Base-by-base conservation (phyloP, 2,329 filamentous ascomycete species). In the Aureobasidium sp. region DNA sequence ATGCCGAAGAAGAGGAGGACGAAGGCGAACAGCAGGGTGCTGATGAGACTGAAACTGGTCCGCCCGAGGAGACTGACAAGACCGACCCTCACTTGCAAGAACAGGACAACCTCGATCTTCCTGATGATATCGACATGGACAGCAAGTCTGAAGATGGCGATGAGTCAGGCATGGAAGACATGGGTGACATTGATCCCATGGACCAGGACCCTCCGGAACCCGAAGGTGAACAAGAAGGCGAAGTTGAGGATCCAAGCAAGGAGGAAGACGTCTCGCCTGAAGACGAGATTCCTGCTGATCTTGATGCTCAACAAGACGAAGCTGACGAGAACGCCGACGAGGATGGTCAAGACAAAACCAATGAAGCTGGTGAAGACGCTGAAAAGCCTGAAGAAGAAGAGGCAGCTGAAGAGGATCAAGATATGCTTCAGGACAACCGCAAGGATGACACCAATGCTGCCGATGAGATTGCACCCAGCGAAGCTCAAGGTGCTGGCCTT, bases 71-170 rank as follows among this genome's bases (percentile, higher is more conserved):
- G 59, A 78, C 78, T 59, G 85, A 89, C 71, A 80, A 84, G 64
- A 82, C 84, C 64, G 87, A 90, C 72, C 87, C 91, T 57, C 87
- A 93, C 69, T 84, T 90, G 1, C 84, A 93, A 67, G 88, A 96
- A 71, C 87, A 91, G 68, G 87, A 96, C 64, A 86, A 87, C 2
- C 79, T 96, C 64, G 91, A 92, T 50, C 79, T 96, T 26, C 92
- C 92, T 0, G 92, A 96, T 46, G 90, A 96, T 66, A 88, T 97
- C 81, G 87, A 95, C 63, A 82, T 94, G 61, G 88, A 93, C 66
- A 82, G 84, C 36, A 79, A 83, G 53, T 70, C 76, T 9, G 67
- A 69, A 20, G 81, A 81, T 2, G 76, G 74, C 12, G 76, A 78
- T 51, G 75, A 71, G 34, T 65, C 66, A 17, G 69, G 69, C 46